A percentile compares a stretch with the other conserved stretches of the same genome.
Evolutionary conservation across 179 eudicot species (phyloP).

Genomic region (Camellia oleifera): DNA sequence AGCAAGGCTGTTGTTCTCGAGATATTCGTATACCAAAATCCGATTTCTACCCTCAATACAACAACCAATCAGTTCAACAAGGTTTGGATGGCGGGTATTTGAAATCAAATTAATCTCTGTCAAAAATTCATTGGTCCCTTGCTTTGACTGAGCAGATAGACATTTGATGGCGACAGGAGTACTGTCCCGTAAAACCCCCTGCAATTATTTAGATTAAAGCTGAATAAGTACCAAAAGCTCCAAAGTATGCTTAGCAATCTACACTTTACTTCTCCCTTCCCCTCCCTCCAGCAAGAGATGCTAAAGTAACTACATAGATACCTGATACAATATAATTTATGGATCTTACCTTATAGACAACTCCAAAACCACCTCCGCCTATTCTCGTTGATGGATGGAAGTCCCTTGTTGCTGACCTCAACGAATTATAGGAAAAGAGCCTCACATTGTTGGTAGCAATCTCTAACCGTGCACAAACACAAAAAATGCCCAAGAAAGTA

Average conservation of each 20-base stretch:
- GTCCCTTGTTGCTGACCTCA: slow-evolving; percentile 46
- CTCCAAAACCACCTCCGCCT: slow-evolving; percentile 55
- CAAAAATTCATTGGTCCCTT: slow-evolving; percentile 44
- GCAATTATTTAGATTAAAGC: neutral
- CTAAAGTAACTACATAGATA: neutral
- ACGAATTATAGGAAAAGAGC: slow-evolving; percentile 38
- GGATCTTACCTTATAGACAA: slow-evolving; percentile 38
- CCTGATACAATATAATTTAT: neutral
- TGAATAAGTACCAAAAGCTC: neutral
- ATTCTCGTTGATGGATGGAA: slow-evolving; percentile 46
- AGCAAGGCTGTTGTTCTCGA: slow-evolving; percentile 54
- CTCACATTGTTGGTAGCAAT: slow-evolving; percentile 36
- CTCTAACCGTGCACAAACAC: slow-evolving; percentile 25
- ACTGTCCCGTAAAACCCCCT: slow-evolving; percentile 48
- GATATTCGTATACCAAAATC: slow-evolving; percentile 46
- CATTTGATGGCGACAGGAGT: slow-evolving; percentile 42
- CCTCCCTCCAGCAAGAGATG: neutral
- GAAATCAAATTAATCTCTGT: slow-evolving; percentile 46
- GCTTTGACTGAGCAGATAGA: slow-evolving; percentile 49
- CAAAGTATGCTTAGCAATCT: neutral
- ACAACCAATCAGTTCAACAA: slow-evolving; percentile 45
- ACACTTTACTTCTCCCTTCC: neutral
- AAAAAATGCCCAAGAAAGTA: neutral
- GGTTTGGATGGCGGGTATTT: slow-evolving; percentile 40
- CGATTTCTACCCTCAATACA: slow-evolving; percentile 39